Conservation (phyloP, 2,329 filamentous ascomycete species). For the Cladosporium cucumerinum region DNA sequence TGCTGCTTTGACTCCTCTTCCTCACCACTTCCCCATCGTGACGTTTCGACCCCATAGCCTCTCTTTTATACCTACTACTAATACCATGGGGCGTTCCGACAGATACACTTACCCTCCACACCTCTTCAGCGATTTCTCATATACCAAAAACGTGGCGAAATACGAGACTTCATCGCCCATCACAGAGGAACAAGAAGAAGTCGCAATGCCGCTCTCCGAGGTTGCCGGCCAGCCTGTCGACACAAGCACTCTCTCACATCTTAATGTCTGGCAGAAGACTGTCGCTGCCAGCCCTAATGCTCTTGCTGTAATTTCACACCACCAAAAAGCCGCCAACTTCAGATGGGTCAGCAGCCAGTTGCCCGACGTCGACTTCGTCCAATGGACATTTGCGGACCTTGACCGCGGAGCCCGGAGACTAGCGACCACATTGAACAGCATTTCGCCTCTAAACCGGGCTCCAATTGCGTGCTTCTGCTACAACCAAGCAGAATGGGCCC, state of each 20-base stretch:
- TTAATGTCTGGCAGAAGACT: slow-evolving; percentile 32
- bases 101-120: background rate
- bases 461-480: slow-evolving; percentile 32
- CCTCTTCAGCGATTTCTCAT: background rate
- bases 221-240: slow-evolving; percentile 28
- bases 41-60: slow-evolving; percentile 14
- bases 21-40: slow-evolving; percentile 12
- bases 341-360: slow-evolving; percentile 32
- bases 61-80: slow-evolving; percentile 12
- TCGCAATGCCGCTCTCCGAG: slow-evolving; percentile 23
- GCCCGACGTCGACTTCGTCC: slow-evolving; percentile 26
- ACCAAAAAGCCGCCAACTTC: slow-evolving; percentile 30
- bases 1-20: background rate
- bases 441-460: slow-evolving; percentile 31
- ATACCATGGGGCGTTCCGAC: background rate
- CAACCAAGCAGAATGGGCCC: slow-evolving; percentile 35
- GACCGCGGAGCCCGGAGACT: slow-evolving; percentile 32
- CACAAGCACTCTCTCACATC: slow-evolving; percentile 28
- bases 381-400: slow-evolving; percentile 34
- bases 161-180: background rate
- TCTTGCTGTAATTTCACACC: slow-evolving; percentile 31
- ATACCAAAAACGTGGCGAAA: background rate
- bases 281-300: slow-evolving; percentile 30
- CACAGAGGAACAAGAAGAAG: background rate
- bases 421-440: slow-evolving; percentile 30